Evolutionary conservation across 2,329 filamentous ascomycete genomes (phyloP).

Genomic region (Sporothrix humicola): DNA sequence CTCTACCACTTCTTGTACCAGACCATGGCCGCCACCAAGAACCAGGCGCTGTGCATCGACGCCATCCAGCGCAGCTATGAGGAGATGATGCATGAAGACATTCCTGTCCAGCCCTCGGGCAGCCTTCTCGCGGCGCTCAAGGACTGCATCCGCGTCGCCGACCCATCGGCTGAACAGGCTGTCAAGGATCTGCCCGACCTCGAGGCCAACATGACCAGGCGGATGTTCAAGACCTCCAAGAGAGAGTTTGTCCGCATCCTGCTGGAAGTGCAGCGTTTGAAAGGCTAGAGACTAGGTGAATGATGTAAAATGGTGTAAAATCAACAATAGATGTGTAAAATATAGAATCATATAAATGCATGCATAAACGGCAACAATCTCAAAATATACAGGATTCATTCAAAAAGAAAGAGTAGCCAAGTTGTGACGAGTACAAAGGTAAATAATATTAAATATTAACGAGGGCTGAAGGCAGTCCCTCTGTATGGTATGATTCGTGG

Average conservation of each 20-base stretch:
- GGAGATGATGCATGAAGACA: constrained; percentile 64
- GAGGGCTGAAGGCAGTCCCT: background rate
- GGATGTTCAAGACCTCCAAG: background rate
- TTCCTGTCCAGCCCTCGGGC: constrained; percentile 53
- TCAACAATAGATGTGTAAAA: background rate
- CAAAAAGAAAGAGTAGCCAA: background rate
- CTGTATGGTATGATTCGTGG: background rate
- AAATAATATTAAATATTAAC: constrained; percentile 12
- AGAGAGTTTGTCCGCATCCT: constrained; percentile 36
- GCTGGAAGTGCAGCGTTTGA: background rate
- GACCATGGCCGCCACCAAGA: constrained; percentile 52
- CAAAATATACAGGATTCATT: background rate
- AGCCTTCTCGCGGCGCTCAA: constrained; percentile 56
- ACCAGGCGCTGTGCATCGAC: constrained; percentile 53
- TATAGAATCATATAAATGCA: background rate
- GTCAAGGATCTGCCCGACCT: constrained; percentile 36
- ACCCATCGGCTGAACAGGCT: constrained; percentile 54
- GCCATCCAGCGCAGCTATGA: constrained; percentile 60
- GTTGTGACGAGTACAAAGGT: background rate
- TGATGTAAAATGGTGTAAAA: background rate
- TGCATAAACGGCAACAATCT: background rate
- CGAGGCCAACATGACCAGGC: background rate
- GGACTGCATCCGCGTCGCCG: constrained; percentile 60
- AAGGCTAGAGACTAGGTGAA: too few species aligned
- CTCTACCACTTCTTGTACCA: constrained; percentile 63